Evolutionary conservation across 164 flowering plant genomes (phyloP).

Genomic region (Sedum album): DNA sequence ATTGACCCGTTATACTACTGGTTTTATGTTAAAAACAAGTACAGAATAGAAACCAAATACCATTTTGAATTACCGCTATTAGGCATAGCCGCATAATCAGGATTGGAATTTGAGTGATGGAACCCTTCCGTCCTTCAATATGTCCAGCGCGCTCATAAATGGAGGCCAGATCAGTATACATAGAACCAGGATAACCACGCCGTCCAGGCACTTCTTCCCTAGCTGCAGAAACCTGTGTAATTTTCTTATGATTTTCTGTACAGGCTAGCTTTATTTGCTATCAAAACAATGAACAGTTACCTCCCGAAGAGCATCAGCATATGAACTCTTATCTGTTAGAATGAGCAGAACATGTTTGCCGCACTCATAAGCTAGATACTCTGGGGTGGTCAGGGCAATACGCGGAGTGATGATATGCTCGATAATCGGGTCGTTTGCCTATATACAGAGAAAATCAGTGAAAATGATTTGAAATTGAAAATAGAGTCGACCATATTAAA

Average conservation of each 20-base stretch:
- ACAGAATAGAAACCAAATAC: background rate
- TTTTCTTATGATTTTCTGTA: background rate
- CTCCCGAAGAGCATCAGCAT: constrained; percentile 99
- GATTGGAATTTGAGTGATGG: constrained; percentile 96
- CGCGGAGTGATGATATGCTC: constrained; percentile 96
- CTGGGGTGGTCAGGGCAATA: constrained; percentile 96
- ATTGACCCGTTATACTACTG: background rate
- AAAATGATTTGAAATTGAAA: background rate
- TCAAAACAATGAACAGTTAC: constrained; percentile 20
- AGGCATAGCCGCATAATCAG: constrained; percentile 98
- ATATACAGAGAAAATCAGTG: constrained; percentile 5
- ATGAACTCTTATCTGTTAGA: constrained; percentile 94
- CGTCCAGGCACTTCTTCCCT: constrained; percentile 99
- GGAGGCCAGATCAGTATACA: constrained; percentile 97
- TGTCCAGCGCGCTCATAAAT: constrained; percentile 98
- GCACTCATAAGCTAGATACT: constrained; percentile 94
- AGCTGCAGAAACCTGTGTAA: constrained; percentile 93
- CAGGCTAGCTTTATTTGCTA: no score
- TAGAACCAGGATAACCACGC: constrained; percentile 98
- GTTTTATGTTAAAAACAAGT: background rate
- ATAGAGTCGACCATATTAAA: background rate
- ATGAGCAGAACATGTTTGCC: constrained; percentile 98
- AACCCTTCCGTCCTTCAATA: constrained; percentile 93
- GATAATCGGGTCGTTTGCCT: constrained; percentile 99
- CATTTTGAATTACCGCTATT: constrained; percentile 59